phyloP scores from a whole-genome alignment of 2,329 filamentous ascomycete species.

The Pseudocercospora fuligena region DNA sequence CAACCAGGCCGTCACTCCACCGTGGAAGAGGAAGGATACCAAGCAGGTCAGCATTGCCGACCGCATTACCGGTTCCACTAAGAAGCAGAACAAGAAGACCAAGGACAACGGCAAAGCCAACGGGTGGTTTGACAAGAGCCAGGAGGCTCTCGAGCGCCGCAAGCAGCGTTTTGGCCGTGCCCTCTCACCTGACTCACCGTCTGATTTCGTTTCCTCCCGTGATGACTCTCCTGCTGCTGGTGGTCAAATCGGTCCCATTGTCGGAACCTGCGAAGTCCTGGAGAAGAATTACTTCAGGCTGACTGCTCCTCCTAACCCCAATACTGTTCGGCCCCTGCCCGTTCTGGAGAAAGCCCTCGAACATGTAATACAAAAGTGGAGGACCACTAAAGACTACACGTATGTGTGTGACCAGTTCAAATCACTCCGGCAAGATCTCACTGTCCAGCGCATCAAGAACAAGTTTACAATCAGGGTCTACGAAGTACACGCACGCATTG shows the following conservation, averaged over 20 bases:
- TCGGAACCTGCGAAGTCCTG: conserved; percentile 80
- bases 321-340: conserved; percentile 81
- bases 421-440: conserved; percentile 95
- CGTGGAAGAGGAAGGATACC: conserved; percentile 72
- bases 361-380: conserved; percentile 92
- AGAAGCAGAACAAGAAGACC: conserved; percentile 51
- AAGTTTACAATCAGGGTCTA: conserved; percentile 96
- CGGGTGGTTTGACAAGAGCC: conserved; percentile 56
- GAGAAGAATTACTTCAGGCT: conserved; percentile 96
- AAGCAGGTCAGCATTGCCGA: conserved; percentile 67
- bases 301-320: conserved; percentile 85
- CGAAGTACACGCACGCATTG: conserved; percentile 96
- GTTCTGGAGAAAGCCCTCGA: conserved; percentile 85
- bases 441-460: conserved; percentile 95
- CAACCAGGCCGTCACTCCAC: conserved; percentile 58
- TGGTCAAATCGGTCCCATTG: conserved; percentile 67
- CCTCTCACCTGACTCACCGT: conserved; percentile 60
- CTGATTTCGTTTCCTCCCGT: conserved; percentile 48
- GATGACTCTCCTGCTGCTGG: conserved; percentile 55
- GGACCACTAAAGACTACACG: conserved; percentile 86
- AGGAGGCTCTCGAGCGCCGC: conserved; percentile 84
- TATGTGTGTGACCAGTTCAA: conserved; percentile 99
- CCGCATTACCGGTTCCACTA: conserved; percentile 70
- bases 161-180: conserved; percentile 73
- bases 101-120: conserved; percentile 44